Conservation (phyloP, 805 yeast species). For the Wickerhamomyces silvicola region DNA sequence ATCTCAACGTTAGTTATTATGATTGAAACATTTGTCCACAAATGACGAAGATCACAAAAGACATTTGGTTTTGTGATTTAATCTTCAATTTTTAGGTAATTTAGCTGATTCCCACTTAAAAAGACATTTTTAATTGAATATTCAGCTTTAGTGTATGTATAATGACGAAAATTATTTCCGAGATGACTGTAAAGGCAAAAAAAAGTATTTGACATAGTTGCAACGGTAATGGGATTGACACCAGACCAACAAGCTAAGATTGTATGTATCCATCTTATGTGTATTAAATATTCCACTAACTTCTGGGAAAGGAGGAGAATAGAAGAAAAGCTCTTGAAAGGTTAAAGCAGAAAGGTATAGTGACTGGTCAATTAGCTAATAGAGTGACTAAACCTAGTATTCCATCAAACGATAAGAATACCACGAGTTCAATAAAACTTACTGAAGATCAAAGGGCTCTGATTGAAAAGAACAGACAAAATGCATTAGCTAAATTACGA, state of each 20-base stretch:
- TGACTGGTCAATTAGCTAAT: constrained; percentile 8
- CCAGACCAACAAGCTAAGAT: constrained; percentile 27
- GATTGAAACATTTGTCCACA: too few species aligned
- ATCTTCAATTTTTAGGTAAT: too few species aligned
- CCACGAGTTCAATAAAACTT: constrained; percentile 20
- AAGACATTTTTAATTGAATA: too few species aligned
- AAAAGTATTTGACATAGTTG: too few species aligned
- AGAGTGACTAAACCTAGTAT: constrained; percentile 13
- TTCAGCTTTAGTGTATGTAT: too few species aligned
- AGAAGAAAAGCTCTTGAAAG: constrained; percentile 57
- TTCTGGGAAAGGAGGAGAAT: constrained; percentile 46
- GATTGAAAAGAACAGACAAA: constrained; percentile 47
- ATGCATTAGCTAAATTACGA: constrained; percentile 42
- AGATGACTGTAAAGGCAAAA: too few species aligned
- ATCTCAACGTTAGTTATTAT: too few species aligned
- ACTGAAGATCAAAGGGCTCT: constrained; percentile 44
- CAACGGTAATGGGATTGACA: constrained; percentile 15
- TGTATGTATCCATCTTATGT: constrained; percentile 17
- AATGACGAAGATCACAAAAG: too few species aligned
- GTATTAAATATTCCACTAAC: constrained; percentile 1
- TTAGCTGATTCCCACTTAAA: too few species aligned
- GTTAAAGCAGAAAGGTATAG: constrained; percentile 39
- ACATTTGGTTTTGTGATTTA: too few species aligned
- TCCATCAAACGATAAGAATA: constrained; percentile 8
- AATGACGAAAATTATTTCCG: too few species aligned